A percentile compares a stretch with the other conserved stretches of the same genome.
These are phyloP conservation scores for Colletotrichum filicis DNA, from an alignment of 2,329 filamentous ascomycete species.

Conservation along the genomic window DNA sequence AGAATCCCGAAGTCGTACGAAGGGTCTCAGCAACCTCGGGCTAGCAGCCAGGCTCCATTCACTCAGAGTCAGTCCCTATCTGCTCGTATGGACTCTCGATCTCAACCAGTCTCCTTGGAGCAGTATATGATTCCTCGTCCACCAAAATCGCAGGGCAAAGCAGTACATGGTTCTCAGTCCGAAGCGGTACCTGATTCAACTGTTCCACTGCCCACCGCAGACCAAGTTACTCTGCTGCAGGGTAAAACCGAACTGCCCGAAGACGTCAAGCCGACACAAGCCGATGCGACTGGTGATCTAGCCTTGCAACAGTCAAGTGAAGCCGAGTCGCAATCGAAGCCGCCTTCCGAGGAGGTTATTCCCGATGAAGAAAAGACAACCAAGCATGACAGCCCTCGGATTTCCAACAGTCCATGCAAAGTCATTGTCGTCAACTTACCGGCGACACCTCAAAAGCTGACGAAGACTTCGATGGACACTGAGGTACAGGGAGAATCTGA, in stretches of 20 bases:
- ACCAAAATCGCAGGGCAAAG: background rate
- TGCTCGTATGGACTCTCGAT: background rate
- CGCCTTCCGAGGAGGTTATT: constrained; percentile 42
- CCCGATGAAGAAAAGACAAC: constrained; percentile 23
- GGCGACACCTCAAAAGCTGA: constrained; percentile 8
- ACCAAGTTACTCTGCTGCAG: background rate
- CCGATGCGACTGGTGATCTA: background rate
- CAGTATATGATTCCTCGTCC: background rate
- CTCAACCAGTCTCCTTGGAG: background rate
- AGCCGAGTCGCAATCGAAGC: constrained; percentile 42
- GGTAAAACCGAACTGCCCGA: background rate
- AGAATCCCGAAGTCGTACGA: background rate
- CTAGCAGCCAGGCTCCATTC: background rate
- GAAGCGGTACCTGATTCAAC: background rate
- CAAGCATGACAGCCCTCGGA: background rate
- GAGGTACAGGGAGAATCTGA: background rate
- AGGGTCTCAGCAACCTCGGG: background rate
- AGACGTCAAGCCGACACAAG: background rate
- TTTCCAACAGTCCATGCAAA: background rate
- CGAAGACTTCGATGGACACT: background rate
- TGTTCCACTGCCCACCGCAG: too few species aligned
- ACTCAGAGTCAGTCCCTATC: background rate
- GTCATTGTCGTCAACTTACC: constrained; percentile 26
- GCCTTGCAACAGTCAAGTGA: background rate
- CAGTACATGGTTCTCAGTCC: background rate